Conservation (phyloP, 495 filamentous ascomycete species). For the Apodospora peruviana region DNA sequence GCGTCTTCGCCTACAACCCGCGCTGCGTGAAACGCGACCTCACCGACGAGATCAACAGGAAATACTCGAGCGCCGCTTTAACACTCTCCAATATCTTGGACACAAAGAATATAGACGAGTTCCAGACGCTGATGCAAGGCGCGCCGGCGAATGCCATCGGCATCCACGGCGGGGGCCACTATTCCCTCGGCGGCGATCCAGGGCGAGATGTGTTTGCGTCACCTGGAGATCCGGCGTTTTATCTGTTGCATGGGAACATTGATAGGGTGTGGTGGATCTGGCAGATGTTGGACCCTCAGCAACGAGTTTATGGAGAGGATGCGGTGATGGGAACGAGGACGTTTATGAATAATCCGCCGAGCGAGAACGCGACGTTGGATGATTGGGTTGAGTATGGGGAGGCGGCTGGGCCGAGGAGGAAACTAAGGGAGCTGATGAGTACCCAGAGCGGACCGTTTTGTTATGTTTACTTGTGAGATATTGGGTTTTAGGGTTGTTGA, state of each 20-base stretch:
- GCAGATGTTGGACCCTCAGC: conserved; percentile 42
- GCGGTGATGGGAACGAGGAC: conserved; percentile 18
- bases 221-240: conserved; percentile 64
- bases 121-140: conserved; percentile 48
- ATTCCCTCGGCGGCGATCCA: conserved; percentile 54
- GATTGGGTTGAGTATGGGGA: conserved; percentile 19
- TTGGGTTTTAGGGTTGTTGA: no score
- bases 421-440: conserved; percentile 10
- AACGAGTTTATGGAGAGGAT: conserved; percentile 8
- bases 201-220: conserved; percentile 51
- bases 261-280: conserved; percentile 65
- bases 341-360: conserved; percentile 18
- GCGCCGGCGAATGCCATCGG: conserved; percentile 45
- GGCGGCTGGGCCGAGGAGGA: conserved; percentile 14
- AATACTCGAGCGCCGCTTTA: conserved; percentile 6
- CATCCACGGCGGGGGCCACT: conserved; percentile 61
- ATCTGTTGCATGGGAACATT: conserved; percentile 59
- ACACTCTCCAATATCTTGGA: conserved; percentile 15
- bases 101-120: conserved; percentile 37
- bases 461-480: conserved; percentile 31
- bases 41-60: conserved; percentile 10
- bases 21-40: conserved; percentile 59
- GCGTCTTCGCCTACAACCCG: conserved; percentile 44
- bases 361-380: conserved; percentile 16
- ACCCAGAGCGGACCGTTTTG: conserved; percentile 23